Conservation (phyloP, 106 monocot species). For the Phalaenopsis aphrodite region DNA sequence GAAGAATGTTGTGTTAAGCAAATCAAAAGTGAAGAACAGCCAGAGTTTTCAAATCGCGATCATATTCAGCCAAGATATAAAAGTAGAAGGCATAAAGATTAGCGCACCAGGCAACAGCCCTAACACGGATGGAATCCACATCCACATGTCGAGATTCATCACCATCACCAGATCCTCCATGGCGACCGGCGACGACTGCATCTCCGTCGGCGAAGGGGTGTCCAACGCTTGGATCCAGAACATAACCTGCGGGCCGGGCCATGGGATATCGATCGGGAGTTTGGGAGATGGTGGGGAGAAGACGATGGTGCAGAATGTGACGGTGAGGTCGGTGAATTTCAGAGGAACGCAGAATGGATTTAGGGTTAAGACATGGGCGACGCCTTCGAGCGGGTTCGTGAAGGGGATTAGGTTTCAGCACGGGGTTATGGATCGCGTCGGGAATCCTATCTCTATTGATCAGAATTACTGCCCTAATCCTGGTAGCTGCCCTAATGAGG, state of each 20-base stretch:
- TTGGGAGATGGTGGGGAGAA: not conserved
- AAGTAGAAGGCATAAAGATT: conserved; percentile 15
- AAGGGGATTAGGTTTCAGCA: conserved; percentile 16
- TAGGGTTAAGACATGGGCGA: conserved; percentile 28
- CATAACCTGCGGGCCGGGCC: conserved; percentile 31
- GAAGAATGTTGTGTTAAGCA: conserved; percentile 17
- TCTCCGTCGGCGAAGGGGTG: conserved; percentile 20
- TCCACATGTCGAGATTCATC: conserved; percentile 19
- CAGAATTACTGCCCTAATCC: conserved; percentile 25
- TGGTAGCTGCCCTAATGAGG: conserved; percentile 30
- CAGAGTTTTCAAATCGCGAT: conserved; percentile 27
- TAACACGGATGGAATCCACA: conserved; percentile 40
- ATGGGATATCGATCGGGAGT: conserved; percentile 33
- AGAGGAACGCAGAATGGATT: conserved; percentile 23
- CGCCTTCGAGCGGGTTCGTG: conserved; percentile 8
- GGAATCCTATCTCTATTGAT: conserved; percentile 20
- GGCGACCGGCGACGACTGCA: conserved; percentile 30
- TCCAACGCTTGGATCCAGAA: conserved; percentile 22
- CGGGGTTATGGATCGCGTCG: conserved; percentile 16
- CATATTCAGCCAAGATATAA: conserved; percentile 15
- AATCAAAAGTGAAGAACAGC: conserved; percentile 16
- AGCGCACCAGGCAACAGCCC: conserved; percentile 22
- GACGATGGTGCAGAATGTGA: conserved; percentile 17
- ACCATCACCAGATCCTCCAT: conserved; percentile 17
- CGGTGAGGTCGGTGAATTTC: conserved; percentile 18